Percentiles rank a stretch among this genome's conserved stretches.
These are phyloP conservation scores for Ephemerocybe angulata DNA, from an alignment of 768 basidiomycete species.

Conservation along the genomic window DNA sequence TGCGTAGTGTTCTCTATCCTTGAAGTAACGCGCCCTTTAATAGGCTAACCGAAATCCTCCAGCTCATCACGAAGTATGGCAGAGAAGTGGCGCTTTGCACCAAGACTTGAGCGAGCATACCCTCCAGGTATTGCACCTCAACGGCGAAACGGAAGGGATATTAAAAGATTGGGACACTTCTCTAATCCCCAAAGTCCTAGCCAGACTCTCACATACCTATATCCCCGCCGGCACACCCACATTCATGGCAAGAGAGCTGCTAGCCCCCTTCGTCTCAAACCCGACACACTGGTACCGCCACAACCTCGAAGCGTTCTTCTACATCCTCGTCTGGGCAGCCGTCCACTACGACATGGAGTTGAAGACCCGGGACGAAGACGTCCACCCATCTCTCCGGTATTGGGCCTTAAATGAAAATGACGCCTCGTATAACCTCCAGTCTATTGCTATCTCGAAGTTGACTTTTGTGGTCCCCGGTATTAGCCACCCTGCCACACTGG, in stretches of 20 bases:
- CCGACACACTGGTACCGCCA: conserved; percentile 21
- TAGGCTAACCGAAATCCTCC: background rate
- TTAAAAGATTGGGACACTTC: conserved; percentile 27
- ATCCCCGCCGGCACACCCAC: conserved; percentile 24
- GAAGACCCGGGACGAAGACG: background rate
- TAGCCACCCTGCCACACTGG: too few relatives aligned
- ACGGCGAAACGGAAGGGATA: conserved; percentile 15
- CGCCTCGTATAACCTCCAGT: too few relatives aligned
- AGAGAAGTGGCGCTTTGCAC: conserved; percentile 22
- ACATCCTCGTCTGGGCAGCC: conserved; percentile 19
- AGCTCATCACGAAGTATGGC: conserved; percentile 22
- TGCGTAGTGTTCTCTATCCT: conserved; percentile 12
- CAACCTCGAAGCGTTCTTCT: conserved; percentile 22
- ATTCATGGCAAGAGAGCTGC: conserved; percentile 21
- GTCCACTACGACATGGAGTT: conserved; percentile 10
- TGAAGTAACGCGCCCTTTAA: background rate
- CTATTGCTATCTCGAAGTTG: too few relatives aligned
- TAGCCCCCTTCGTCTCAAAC: too few relatives aligned
- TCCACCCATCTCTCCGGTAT: background rate
- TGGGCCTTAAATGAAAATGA: background rate
- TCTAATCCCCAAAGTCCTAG: conserved; percentile 5
- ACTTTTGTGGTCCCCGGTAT: too few relatives aligned
- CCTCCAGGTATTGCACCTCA: conserved; percentile 22
- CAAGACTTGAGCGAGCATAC: conserved; percentile 29
- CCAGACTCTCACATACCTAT: background rate